These are phyloP conservation scores for Hypoxylon rubiginosum DNA, from an alignment of 2,329 filamentous ascomycete species.

Conservation along the genomic window DNA sequence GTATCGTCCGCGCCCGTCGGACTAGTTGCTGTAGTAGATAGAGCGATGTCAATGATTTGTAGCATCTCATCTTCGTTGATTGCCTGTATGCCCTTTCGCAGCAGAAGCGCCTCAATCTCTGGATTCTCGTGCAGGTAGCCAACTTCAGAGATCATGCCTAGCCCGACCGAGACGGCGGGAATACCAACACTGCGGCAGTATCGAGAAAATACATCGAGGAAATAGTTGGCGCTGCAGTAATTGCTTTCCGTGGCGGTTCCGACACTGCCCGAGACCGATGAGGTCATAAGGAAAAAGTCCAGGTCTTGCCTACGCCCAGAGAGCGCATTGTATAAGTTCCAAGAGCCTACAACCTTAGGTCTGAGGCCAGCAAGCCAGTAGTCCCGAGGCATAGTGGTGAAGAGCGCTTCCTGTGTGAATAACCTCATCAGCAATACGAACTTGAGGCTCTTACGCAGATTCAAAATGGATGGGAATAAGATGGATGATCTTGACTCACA, in stretches of 20 bases:
- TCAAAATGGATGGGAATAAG: too few relatives aligned
- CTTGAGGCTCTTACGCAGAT: too few relatives aligned
- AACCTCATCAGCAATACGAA: too few relatives aligned
- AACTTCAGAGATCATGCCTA: slow-evolving; percentile 53
- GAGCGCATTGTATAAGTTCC: slow-evolving; percentile 35
- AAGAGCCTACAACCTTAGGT: slow-evolving; percentile 36
- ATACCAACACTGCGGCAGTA: slow-evolving; percentile 45
- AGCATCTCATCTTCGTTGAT: slow-evolving; percentile 41
- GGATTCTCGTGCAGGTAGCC: slow-evolving; percentile 51
- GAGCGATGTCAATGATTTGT: slow-evolving; percentile 44
- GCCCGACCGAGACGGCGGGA: slow-evolving; percentile 38
- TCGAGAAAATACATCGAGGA: slow-evolving; percentile 51
- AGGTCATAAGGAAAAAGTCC: slow-evolving; percentile 52
- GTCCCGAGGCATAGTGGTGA: slow-evolving; percentile 42
- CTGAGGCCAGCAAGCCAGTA: slow-evolving; percentile 42
- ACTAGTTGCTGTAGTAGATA: too few relatives aligned
- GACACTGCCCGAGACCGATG: slow-evolving; percentile 46
- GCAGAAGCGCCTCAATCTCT: slow-evolving; percentile 36
- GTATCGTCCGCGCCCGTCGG: too few relatives aligned
- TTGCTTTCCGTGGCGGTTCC: slow-evolving; percentile 53
- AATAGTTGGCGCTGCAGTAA: slow-evolving; percentile 55
- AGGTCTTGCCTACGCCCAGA: too few relatives aligned
- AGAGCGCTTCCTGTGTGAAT: slow-evolving; percentile 49
- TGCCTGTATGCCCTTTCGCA: slow-evolving; percentile 36
- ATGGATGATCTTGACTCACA: too few relatives aligned